Base-by-base conservation (phyloP, 371 early-diverging fungal genomes). In the Mucor velutinosus region DNA sequence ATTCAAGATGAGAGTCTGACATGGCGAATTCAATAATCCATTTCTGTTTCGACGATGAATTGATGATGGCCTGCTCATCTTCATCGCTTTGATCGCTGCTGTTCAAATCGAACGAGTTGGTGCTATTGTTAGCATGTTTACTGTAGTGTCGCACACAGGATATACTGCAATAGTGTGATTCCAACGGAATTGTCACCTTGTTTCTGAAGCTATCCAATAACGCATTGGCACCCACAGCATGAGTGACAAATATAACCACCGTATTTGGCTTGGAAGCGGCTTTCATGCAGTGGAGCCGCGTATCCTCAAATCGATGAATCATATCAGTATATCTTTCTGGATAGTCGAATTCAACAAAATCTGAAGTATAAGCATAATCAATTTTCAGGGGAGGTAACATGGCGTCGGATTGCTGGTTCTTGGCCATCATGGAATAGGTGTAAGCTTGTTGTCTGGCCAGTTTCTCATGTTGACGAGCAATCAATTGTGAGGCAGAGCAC, bases 161-260 rank as follows among this genome's bases (percentile, higher is more conserved):
- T 60, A 77, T 64, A n/a, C 69, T 71, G 61, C 79, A 77, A 65
- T 77, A 77, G 27, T 65, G 57, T 17, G 72, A 71, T 43, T 78
- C 72, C 14, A 75, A 51, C 6, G 81, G 81, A 19, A 78, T 69
- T 1, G 78, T 81, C 33, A 73, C 61, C 23, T 57, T 62, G 58
- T 72, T 70, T 53, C 78, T 51, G 63, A 79, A 79, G 23, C 74
- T 68, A 49, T 80, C 83, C 64, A 83, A 35, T n/a, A 83, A 49
- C 21, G 79, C 80, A 73, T 80, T 76, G 23, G 76, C 76, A 23
- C 80, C 80, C 2, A 78, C 70, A 10, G 77, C 83, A 58, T 83
- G 83, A 2, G 83, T 83, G 4, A 80, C 75, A 37, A 80, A 67
- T 1, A 76, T 55, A 7, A 73, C 35, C 0, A 73, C 65, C 7